Percentiles rank a stretch among this genome's conserved stretches.
Conservation (phyloP, 495 filamentous ascomycete species). For the Massariosphaeria phaeospora region DNA sequence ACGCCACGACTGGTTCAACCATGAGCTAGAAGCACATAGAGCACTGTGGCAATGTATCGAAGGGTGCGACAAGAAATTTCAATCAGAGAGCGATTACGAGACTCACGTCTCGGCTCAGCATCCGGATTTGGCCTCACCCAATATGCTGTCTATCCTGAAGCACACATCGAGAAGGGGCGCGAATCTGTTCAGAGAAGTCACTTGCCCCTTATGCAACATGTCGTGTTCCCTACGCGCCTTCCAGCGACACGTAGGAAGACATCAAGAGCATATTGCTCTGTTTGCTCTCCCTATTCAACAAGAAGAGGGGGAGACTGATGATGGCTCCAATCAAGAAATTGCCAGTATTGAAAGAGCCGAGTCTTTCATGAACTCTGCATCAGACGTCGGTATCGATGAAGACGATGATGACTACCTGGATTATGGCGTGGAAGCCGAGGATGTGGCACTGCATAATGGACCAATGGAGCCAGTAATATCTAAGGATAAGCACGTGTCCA, state of each 20-base stretch:
- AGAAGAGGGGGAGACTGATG: too few relatives aligned
- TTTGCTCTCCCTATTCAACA: constrained; percentile 34
- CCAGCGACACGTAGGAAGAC: constrained; percentile 28
- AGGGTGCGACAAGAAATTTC: constrained; percentile 11
- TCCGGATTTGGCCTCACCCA: neutral
- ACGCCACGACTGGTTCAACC: constrained; percentile 22
- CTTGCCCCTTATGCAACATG: constrained; percentile 10
- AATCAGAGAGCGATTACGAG: neutral
- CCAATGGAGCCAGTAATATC: too few relatives aligned
- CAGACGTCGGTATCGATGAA: too few relatives aligned
- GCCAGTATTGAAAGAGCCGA: too few relatives aligned
- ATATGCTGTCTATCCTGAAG: constrained; percentile 3
- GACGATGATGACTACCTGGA: too few relatives aligned
- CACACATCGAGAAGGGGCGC: constrained; percentile 1
- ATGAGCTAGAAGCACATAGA: constrained; percentile 26
- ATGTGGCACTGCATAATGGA: too few relatives aligned
- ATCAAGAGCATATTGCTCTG: constrained; percentile 32
- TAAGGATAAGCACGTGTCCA: too few relatives aligned
- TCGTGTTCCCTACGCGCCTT: neutral
- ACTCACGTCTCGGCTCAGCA: constrained; percentile 6
- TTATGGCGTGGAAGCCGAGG: too few relatives aligned
- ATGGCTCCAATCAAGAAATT: too few relatives aligned
- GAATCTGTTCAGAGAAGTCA: neutral
- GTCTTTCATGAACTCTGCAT: too few relatives aligned
- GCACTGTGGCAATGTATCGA: constrained; percentile 19